phyloP scores from a whole-genome alignment of 345 rosid species.

The Turritis glabra region DNA sequence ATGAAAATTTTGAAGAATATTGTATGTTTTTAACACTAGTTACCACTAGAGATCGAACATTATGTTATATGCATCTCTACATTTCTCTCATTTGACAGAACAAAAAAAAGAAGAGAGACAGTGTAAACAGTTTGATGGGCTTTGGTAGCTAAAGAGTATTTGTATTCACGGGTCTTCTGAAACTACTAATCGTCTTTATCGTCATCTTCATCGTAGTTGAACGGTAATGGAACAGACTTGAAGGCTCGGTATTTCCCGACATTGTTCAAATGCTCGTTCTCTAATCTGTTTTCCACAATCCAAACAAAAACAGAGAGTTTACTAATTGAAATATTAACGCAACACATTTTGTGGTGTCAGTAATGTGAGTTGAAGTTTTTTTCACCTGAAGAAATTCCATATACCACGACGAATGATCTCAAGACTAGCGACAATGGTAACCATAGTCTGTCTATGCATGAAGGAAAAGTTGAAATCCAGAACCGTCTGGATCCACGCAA shows the following conservation, averaged over 20 bases:
- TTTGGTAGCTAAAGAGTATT: background rate
- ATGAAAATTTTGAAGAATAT: background rate
- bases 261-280: slow-evolving; percentile 78
- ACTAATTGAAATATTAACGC: background rate
- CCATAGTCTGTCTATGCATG: slow-evolving; percentile 47
- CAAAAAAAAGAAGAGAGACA: background rate
- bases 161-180: background rate
- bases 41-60: slow-evolving; percentile 7
- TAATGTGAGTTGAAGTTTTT: background rate
- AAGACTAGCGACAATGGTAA: slow-evolving; percentile 60
- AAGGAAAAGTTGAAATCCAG: slow-evolving; percentile 36
- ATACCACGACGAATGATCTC: slow-evolving; percentile 76
- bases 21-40: background rate
- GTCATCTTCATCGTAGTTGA: slow-evolving; percentile 53
- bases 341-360: background rate
- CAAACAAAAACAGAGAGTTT: slow-evolving; percentile 24
- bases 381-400: slow-evolving; percentile 74
- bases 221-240: slow-evolving; percentile 69
- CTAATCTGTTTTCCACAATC: slow-evolving; percentile 47
- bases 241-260: slow-evolving; percentile 69
- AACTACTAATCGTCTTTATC: slow-evolving; percentile 42
- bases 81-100: background rate
- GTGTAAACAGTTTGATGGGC: background rate
- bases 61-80: background rate
- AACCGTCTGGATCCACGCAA: slow-evolving; percentile 76